phyloP scores from a whole-genome alignment of 176 grass and related monocot species.

The Guadua angustifolia region DNA sequence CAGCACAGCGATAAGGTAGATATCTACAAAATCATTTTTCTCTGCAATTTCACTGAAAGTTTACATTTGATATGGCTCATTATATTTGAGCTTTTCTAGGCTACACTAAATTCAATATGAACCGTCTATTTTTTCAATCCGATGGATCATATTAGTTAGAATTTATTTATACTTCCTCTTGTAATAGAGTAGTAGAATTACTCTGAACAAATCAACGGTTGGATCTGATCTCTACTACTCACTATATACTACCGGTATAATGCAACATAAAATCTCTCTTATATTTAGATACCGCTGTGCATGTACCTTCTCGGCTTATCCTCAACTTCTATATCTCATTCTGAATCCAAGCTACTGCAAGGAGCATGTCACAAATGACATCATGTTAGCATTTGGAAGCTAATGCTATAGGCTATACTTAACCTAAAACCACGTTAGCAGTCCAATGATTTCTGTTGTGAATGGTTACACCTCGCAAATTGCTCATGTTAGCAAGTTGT shows the following conservation, averaged over 20 bases:
- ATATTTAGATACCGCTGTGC: background rate
- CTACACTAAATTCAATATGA: no score
- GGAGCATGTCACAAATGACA: conserved; percentile 3
- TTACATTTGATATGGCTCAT: background rate
- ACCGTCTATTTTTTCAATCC: no score
- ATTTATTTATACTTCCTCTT: no score
- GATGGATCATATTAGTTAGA: no score
- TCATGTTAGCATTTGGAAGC: conserved; percentile 30
- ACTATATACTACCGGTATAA: no score
- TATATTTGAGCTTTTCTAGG: no score
- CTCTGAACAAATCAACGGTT: no score
- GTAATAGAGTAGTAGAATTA: no score
- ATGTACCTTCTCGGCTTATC: background rate
- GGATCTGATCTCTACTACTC: no score
- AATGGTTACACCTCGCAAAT: background rate
- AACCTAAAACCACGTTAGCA: background rate
- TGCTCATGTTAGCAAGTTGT: background rate
- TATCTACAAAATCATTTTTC: conserved; percentile 14
- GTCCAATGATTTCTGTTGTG: background rate
- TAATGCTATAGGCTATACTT: background rate
- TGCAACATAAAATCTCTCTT: no score
- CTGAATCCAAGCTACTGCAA: background rate
- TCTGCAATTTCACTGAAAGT: conserved; percentile 15
- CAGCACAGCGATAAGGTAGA: conserved; percentile 65
- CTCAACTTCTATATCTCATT: background rate